Evolutionary conservation across 495 filamentous ascomycete genomes (phyloP).

Genomic region (Elasticomyces elasticus): DNA sequence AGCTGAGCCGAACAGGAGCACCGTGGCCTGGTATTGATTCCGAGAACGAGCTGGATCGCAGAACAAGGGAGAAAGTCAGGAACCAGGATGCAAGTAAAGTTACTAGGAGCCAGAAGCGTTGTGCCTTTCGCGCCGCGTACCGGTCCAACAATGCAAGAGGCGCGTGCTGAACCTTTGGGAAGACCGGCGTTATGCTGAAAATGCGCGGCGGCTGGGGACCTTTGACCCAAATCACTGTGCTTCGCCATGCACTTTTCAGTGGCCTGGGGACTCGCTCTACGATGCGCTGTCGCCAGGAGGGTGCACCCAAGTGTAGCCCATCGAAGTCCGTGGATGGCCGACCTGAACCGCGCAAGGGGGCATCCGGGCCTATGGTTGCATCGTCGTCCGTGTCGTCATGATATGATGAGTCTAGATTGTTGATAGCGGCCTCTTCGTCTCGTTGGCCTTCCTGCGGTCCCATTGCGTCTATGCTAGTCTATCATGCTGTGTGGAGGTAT

Average conservation of each 20-base stretch:
- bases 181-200: conserved; percentile 33
- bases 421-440: conserved; percentile 5
- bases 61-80: conserved; percentile 29
- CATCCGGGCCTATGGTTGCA: conserved; percentile 1
- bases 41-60: conserved; percentile 33
- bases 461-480: background rate
- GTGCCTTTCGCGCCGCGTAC: conserved; percentile 31
- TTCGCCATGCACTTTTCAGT: conserved; percentile 21
- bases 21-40: conserved; percentile 31
- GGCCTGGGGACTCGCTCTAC: conserved; percentile 20
- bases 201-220: conserved; percentile 34
- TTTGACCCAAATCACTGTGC: conserved; percentile 30
- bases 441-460: background rate
- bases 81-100: conserved; percentile 32
- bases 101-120: conserved; percentile 30
- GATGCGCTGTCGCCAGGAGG: conserved; percentile 3
- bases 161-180: conserved; percentile 29
- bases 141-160: conserved; percentile 31
- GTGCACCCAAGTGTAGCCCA: background rate
- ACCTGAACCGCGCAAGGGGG: conserved; percentile 4
- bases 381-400: conserved; percentile 18
- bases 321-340: conserved; percentile 15
- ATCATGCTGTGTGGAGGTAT: background rate
- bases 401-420: background rate
- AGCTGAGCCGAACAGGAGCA: conserved; percentile 38